Evolutionary conservation across 768 basidiomycete species (phyloP).

Genomic region (Lentinula boryana): DNA sequence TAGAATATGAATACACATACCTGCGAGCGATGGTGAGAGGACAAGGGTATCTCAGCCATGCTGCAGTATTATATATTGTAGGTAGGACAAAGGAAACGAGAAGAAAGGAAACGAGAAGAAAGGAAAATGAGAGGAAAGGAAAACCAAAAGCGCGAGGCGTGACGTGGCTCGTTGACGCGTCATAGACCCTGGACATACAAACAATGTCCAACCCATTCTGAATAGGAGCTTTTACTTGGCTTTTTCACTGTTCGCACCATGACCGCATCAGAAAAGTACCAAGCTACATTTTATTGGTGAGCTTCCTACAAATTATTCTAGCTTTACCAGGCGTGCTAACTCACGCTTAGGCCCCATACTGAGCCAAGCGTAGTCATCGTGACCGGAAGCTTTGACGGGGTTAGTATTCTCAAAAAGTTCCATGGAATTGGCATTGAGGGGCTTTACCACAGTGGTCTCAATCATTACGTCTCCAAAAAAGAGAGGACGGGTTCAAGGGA

Average conservation of each 20-base stretch:
- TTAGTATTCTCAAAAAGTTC: slow-evolving; percentile 25
- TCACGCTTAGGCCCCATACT: slow-evolving; percentile 46
- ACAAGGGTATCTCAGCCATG: too few species aligned
- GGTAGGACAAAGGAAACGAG: too few species aligned
- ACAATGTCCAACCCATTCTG: not conserved
- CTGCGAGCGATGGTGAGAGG: too few species aligned
- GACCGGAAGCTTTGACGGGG: slow-evolving; percentile 77
- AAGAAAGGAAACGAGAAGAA: too few species aligned
- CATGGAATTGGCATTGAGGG: slow-evolving; percentile 1
- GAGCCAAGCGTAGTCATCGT: slow-evolving; percentile 55
- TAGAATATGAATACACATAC: too few species aligned
- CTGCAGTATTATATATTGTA: too few species aligned
- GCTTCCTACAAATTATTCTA: not conserved
- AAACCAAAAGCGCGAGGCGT: too few species aligned
- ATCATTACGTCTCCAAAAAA: slow-evolving; percentile 49
- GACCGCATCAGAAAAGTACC: not conserved
- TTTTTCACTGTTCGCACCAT: not conserved
- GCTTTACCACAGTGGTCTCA: slow-evolving; percentile 48
- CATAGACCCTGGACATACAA: too few species aligned
- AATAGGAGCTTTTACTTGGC: not conserved
- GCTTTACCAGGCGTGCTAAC: slow-evolving; percentile 7
- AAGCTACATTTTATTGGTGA: not conserved
- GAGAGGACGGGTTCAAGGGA: slow-evolving; percentile 49
- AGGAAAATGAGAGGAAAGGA: too few species aligned
- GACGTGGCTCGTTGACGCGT: too few species aligned